Conservation (phyloP, 179 eudicot species). For the Gypsophila paniculata region DNA sequence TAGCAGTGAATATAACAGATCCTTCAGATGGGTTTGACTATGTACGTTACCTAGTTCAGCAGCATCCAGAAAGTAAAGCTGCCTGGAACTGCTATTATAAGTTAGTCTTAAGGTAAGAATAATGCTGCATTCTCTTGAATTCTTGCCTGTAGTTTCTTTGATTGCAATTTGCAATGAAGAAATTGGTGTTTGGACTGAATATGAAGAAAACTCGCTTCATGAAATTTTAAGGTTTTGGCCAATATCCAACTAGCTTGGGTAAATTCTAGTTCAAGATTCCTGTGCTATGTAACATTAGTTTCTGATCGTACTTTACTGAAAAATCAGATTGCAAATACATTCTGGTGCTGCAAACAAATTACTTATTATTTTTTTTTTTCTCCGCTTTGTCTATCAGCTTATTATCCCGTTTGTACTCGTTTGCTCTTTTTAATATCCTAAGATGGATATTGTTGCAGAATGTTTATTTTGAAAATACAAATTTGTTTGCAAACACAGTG, state of each 20-base stretch:
- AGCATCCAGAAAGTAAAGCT: constrained; percentile 37
- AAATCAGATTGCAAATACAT: background rate
- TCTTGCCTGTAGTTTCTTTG: background rate
- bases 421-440: too few relatives aligned
- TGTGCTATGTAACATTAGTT: background rate
- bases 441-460: too few relatives aligned
- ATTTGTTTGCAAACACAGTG: too few relatives aligned
- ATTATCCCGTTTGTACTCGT: too few relatives aligned
- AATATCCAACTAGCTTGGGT: background rate
- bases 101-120: constrained; percentile 35
- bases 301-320: background rate
- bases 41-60: constrained; percentile 39
- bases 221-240: background rate
- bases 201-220: background rate
- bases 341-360: too few relatives aligned
- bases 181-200: background rate
- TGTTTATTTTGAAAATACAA: too few relatives aligned
- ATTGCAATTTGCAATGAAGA: background rate
- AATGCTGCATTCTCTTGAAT: background rate
- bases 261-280: background rate
- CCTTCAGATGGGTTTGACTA: constrained; percentile 41
- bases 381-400: too few relatives aligned
- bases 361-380: too few relatives aligned
- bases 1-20: constrained; percentile 39
- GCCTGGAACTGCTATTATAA: constrained; percentile 49